Percentiles rank a stretch among this genome's conserved stretches.
phyloP scores from a whole-genome alignment of 352 stramenopile species.

The Phytophthora niederhauseri region DNA sequence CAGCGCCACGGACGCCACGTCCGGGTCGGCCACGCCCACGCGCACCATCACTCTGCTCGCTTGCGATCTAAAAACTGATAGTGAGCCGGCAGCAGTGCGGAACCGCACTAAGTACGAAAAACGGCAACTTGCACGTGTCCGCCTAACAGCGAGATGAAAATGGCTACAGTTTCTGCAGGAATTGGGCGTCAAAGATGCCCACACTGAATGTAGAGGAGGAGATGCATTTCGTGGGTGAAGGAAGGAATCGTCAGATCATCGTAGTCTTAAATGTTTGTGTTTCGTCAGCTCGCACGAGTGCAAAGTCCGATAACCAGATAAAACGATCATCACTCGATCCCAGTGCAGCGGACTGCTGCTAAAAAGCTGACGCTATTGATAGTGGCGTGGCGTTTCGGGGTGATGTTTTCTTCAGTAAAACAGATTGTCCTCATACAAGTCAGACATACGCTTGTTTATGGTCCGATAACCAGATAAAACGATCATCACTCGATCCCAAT shows the following conservation, averaged over 20 bases:
- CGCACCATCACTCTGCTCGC: slow-evolving; percentile 17
- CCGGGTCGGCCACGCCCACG: slow-evolving; percentile 57
- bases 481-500: slow-evolving; percentile 71
- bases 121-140: slow-evolving; percentile 20
- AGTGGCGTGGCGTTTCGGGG: neutral
- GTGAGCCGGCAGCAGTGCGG: neutral
- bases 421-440: slow-evolving; percentile 72
- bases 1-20: slow-evolving; percentile 58
- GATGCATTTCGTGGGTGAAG: neutral
- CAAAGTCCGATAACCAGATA: slow-evolving; percentile 58
- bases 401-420: slow-evolving; percentile 54
- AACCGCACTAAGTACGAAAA: slow-evolving; percentile 37
- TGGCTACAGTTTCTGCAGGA: neutral
- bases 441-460: slow-evolving; percentile 92
- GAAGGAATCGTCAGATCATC: slow-evolving; percentile 79
- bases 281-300: slow-evolving; percentile 71
- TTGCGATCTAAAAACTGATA: slow-evolving; percentile 16
- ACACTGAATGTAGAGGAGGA: neutral
- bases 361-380: neutral
- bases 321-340: slow-evolving; percentile 75
- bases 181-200: too few relatives aligned
- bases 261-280: slow-evolving; percentile 82
- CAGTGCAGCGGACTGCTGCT: neutral
- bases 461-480: slow-evolving; percentile 56
- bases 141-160: too few relatives aligned